Percentiles rank a stretch among this genome's conserved stretches.
Conservation (phyloP, 192 early-diverging fungal species). For the Backusella mclennaniae region DNA sequence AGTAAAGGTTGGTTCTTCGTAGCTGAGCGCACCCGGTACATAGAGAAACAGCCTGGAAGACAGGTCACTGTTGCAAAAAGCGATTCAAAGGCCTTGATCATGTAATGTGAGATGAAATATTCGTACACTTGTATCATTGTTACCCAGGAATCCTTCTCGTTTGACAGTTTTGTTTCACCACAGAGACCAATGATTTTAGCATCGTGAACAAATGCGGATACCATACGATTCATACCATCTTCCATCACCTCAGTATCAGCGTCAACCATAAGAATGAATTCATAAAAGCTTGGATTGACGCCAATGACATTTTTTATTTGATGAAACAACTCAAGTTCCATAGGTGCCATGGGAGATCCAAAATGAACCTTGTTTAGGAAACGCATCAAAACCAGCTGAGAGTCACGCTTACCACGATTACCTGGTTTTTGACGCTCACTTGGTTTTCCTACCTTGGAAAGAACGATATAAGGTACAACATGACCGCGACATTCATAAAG, state of each 20-base stretch:
- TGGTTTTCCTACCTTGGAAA: conserved; percentile 89
- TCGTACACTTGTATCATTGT: conserved; percentile 99
- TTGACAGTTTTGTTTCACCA: conserved; percentile 91
- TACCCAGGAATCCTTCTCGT: conserved; percentile 91
- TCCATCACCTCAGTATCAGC: conserved; percentile 91
- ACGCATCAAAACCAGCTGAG: conserved; percentile 94
- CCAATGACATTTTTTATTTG: conserved; percentile 99
- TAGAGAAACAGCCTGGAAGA: conserved; percentile 97
- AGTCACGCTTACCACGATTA: conserved; percentile 98
- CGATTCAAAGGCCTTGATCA: conserved; percentile 96
- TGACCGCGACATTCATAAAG: conserved; percentile 88
- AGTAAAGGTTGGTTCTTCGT: conserved; percentile 88
- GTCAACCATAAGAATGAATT: conserved; percentile 96
- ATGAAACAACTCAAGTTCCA: conserved; percentile 97
- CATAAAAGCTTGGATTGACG: conserved; percentile 92
- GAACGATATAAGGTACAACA: conserved; percentile 89
- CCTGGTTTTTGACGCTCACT: conserved; percentile 80
- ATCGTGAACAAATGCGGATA: conserved; percentile 89
- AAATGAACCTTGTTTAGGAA: conserved; percentile 98
- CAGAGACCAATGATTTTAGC: conserved; percentile 92
- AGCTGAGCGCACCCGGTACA: conserved; percentile 93
- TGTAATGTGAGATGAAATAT: conserved; percentile 95
- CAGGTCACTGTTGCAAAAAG: conserved; percentile 96
- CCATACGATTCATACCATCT: conserved; percentile 88
- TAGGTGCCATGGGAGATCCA: conserved; percentile 87